Evolutionary conservation across 2,329 filamentous ascomycete species (phyloP), one percentile per base, ranked within the genome.

Genomic region (Fusarium pilosicola): DNA sequence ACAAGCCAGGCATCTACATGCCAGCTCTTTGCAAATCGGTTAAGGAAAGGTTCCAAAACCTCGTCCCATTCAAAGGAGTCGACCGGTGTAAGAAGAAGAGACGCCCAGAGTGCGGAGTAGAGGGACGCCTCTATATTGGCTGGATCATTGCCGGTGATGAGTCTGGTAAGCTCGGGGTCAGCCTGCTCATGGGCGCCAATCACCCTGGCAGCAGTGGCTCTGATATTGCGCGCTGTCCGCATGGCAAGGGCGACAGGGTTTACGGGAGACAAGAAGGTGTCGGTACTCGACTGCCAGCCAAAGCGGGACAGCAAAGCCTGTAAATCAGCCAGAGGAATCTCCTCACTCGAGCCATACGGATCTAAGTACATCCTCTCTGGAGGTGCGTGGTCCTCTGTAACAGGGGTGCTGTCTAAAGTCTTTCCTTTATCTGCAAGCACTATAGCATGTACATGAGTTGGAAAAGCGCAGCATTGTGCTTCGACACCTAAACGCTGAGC

Each of bases 391-490:
- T 86, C 81, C 18, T 79, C 76, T 13, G 80, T 76, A 12, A 83
- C 65, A 32, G 76, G 76, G 18, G 75, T 74, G 26, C 84, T 89
- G 78, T 94, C 89, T 56, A 95, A 82, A 38, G 91, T 90, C 75
- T 88, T 81, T 6, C 89, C 90, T 2, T 84, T 79, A 1, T 88
- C 86, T 10, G 93, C 88, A 57, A 89, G 86, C 18, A 98, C 90
- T 59, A 97, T 90, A 24, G 91, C 93, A 79, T 97, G 92, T 20
- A 97, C 94, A 79, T 98, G 95, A 73, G 90, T 93, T 7, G 96
- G 94, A 77, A 96, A 93, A 48, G 92, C 91, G 75, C 93, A 96
- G 61, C 93, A 94, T 39, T 90, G 89, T 1, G 95, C 94, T 75
- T 92, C 88, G 52, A 99, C 82, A 4, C 92, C 93, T 18, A 98